phyloP scores from a whole-genome alignment of 495 filamentous ascomycete species.

The Podospora conica region DNA sequence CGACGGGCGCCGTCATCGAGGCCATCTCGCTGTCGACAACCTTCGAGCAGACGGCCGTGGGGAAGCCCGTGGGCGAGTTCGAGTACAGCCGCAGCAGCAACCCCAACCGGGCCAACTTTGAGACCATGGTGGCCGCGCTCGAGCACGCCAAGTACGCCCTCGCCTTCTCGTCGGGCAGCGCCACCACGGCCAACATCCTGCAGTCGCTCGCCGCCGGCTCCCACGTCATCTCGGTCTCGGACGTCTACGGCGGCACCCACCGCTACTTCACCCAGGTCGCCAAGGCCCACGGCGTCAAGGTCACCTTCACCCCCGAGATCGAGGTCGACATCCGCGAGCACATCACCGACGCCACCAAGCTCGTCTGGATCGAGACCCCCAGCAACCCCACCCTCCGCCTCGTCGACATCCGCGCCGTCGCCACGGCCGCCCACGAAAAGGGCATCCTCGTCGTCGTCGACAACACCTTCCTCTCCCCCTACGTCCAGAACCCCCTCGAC shows the following conservation, averaged over 20 bases:
- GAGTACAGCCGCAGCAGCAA: constrained; percentile 92
- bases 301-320: constrained; percentile 87
- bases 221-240: constrained; percentile 91
- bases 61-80: constrained; percentile 75
- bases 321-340: constrained; percentile 77
- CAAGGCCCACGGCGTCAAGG: constrained; percentile 84
- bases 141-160: constrained; percentile 90
- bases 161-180: constrained; percentile 91
- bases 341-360: constrained; percentile 83
- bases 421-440: constrained; percentile 72
- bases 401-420: constrained; percentile 84
- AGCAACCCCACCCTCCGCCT: constrained; percentile 89
- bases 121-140: constrained; percentile 81
- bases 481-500: constrained; percentile 90
- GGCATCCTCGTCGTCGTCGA: constrained; percentile 95
- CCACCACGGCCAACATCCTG: constrained; percentile 85
- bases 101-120: constrained; percentile 91
- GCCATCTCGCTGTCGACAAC: constrained; percentile 94
- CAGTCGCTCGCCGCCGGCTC: constrained; percentile 89
- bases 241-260: constrained; percentile 97
- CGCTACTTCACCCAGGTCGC: constrained; percentile 99
- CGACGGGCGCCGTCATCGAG: constrained; percentile 91
- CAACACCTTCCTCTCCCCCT: constrained; percentile 96
- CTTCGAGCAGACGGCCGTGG: constrained; percentile 79
- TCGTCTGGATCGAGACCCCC: constrained; percentile 96